Conservation (phyloP, 148 eudicot species). For the Chenopodium berlandieri region DNA sequence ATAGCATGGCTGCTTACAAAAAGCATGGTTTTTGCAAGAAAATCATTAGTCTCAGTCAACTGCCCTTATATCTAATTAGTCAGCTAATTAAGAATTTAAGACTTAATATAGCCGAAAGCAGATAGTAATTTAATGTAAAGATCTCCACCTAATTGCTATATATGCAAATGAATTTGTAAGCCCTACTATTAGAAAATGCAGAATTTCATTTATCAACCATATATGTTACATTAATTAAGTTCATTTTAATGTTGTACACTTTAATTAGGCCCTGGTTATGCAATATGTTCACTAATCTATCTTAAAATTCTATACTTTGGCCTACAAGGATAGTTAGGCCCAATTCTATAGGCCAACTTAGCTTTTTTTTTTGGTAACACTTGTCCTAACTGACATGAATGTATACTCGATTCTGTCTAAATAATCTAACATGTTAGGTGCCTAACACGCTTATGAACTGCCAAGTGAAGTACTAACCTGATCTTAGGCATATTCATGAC, state of each 20-base stretch:
- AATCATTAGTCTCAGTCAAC: neutral
- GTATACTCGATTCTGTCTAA: neutral
- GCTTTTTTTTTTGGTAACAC: neutral
- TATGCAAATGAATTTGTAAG: neutral
- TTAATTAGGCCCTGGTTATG: neutral
- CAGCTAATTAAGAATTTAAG: neutral
- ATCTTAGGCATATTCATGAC: too few species aligned
- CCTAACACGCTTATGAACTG: neutral
- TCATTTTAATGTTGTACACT: too few species aligned
- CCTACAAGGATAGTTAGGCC: neutral
- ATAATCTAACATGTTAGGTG: neutral
- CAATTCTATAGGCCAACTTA: neutral
- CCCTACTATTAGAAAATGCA: neutral
- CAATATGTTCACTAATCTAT: too few species aligned
- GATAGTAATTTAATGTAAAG: neutral
- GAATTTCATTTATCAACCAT: neutral
- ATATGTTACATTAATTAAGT: neutral
- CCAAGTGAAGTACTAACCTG: too few species aligned
- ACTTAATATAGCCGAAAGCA: neutral
- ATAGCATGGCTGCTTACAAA: neutral
- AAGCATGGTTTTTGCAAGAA: neutral
- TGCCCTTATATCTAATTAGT: neutral
- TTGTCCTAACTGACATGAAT: neutral
- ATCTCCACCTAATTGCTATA: neutral
- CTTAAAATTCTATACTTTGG: neutral